Conservation (phyloP, 2,329 filamentous ascomycete species). For the Cyanodermella asteris region DNA sequence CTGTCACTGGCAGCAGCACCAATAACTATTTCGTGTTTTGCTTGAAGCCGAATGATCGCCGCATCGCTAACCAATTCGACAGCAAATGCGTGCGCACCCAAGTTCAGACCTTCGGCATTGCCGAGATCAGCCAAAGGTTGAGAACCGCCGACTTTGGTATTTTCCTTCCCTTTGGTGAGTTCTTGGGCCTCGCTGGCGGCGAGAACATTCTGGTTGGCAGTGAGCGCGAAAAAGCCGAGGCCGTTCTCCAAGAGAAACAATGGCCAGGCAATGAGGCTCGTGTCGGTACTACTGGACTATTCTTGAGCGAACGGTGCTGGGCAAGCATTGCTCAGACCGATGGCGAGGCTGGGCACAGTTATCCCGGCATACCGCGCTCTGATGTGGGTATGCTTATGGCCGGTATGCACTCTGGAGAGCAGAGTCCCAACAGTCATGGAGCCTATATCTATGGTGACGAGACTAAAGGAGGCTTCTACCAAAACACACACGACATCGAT, state of each 20-base stretch:
- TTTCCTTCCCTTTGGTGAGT: constrained; percentile 89
- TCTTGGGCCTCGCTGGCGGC: constrained; percentile 67
- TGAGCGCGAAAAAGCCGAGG: constrained; percentile 76
- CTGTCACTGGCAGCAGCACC: constrained; percentile 56
- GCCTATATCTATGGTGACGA: constrained; percentile 48
- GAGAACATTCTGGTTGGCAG: constrained; percentile 76
- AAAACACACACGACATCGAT: constrained; percentile 59
- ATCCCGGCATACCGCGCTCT: constrained; percentile 34
- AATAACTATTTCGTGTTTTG: constrained; percentile 96
- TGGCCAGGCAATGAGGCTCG: constrained; percentile 86
- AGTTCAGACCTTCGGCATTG: constrained; percentile 85
- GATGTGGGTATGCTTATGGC: constrained; percentile 34
- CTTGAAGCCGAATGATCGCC: constrained; percentile 85
- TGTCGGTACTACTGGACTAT: constrained; percentile 79
- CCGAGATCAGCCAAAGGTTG: constrained; percentile 84
- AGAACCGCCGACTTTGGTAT: constrained; percentile 87
- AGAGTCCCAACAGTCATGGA: constrained; percentile 28
- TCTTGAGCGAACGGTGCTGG: constrained; percentile 92
- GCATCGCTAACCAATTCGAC: constrained; percentile 96
- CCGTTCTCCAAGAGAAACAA: constrained; percentile 73
- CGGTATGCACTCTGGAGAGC: constrained; percentile 18
- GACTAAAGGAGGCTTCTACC: constrained; percentile 58
- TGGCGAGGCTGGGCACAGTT: constrained; percentile 36
- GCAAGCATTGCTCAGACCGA: constrained; percentile 64
- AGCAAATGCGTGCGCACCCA: constrained; percentile 94